Conservation (phyloP, 306 rosid species). For the Oxytropis ochrocephala region DNA sequence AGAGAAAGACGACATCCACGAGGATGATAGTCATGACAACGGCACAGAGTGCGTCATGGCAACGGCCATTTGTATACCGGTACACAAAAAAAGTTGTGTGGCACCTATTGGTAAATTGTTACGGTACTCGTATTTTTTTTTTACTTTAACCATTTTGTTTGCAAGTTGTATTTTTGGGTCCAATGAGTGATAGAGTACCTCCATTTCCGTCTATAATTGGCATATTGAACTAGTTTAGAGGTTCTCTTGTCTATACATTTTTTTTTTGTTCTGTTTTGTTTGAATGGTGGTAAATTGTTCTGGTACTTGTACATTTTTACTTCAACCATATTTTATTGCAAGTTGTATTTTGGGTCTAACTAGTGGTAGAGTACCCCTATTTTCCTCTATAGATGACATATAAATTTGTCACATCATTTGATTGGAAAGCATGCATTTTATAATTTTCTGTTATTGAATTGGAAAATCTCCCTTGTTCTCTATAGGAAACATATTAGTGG, state of each 20-base stretch:
- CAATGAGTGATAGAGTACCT: too few relatives aligned
- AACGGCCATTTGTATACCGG: too few relatives aligned
- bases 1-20: too few relatives aligned
- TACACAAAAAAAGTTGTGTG: too few relatives aligned
- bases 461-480: not conserved
- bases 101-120: too few relatives aligned
- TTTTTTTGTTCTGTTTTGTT: constrained; percentile 13
- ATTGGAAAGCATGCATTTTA: not conserved
- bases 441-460: not conserved
- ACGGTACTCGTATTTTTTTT: too few relatives aligned
- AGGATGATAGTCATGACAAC: too few relatives aligned
- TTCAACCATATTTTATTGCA: constrained; percentile 15
- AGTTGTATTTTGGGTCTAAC: constrained; percentile 34
- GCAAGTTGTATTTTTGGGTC: too few relatives aligned
- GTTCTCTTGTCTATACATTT: constrained; percentile 22
- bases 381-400: not conserved
- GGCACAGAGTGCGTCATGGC: too few relatives aligned
- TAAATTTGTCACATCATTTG: constrained; percentile 7
- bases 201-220: too few relatives aligned
- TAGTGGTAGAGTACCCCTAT: not conserved
- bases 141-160: too few relatives aligned
- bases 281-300: constrained; percentile 6
- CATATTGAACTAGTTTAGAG: constrained; percentile 13
- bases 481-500: constrained; percentile 17
- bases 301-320: constrained; percentile 13